phyloP scores from a whole-genome alignment of 768 basidiomycete species.

The Leccinum imitatum region DNA sequence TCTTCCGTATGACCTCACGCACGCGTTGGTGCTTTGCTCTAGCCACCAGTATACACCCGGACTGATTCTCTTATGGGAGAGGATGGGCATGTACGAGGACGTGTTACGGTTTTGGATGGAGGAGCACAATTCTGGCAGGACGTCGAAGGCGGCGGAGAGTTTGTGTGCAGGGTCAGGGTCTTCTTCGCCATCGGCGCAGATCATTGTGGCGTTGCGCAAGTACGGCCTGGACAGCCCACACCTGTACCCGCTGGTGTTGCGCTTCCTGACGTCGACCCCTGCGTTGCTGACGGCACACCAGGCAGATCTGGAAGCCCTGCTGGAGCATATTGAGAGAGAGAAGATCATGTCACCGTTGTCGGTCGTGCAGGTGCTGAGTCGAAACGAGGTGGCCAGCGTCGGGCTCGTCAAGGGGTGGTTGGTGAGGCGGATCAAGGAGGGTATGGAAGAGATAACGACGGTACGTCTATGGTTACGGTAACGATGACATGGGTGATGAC shows the following conservation, averaged over 20 bases:
- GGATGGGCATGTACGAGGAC: slow-evolving; percentile 94
- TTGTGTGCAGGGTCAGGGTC: slow-evolving; percentile 26
- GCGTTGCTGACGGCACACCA: slow-evolving; percentile 65
- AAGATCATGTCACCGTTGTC: slow-evolving; percentile 86
- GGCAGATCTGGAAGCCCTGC: slow-evolving; percentile 64
- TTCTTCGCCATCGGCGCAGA: slow-evolving; percentile 39
- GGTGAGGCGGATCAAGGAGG: slow-evolving; percentile 70
- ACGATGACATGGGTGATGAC: not conserved
- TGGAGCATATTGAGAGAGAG: slow-evolving; percentile 78
- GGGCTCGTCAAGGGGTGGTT: slow-evolving; percentile 93
- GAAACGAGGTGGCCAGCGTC: slow-evolving; percentile 88
- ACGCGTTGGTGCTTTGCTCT: slow-evolving; percentile 94
- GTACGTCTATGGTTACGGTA: slow-evolving; percentile 44
- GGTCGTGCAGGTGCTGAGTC: slow-evolving; percentile 82
- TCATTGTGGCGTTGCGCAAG: slow-evolving; percentile 67
- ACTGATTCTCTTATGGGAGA: slow-evolving; percentile 89
- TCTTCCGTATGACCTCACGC: slow-evolving; percentile 82
- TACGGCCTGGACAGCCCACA: slow-evolving; percentile 75
- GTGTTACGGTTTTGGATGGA: slow-evolving; percentile 94
- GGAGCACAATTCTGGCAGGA: slow-evolving; percentile 37
- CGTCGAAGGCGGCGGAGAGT: not conserved
- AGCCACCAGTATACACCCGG: slow-evolving; percentile 80
- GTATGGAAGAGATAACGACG: slow-evolving; percentile 73
- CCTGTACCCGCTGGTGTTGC: slow-evolving; percentile 83
- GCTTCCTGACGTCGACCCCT: slow-evolving; percentile 84